phyloP scores from a whole-genome alignment of 148 eudicot genomes.

The Rhododendron ferrugineum region DNA sequence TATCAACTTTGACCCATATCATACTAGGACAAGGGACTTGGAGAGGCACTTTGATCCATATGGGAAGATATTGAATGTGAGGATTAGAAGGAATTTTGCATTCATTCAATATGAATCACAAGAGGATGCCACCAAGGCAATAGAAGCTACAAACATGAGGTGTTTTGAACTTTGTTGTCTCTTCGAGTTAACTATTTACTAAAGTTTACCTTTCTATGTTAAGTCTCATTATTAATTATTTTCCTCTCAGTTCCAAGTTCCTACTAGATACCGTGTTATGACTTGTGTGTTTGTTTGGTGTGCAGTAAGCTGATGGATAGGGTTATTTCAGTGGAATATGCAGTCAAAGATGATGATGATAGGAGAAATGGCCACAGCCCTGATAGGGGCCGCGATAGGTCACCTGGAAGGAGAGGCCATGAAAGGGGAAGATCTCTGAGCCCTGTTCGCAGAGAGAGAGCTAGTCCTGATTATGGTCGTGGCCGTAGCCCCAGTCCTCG shows the following conservation, averaged over 20 bases:
- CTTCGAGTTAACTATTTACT: background rate
- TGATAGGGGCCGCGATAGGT: slow-evolving; percentile 51
- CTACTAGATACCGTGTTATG: background rate
- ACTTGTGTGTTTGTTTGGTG: background rate
- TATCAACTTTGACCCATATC: slow-evolving; percentile 63
- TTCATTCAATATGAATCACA: slow-evolving; percentile 69
- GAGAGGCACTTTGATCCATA: slow-evolving; percentile 81
- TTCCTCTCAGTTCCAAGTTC: background rate
- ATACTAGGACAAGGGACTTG: slow-evolving; percentile 66
- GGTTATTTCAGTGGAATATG: slow-evolving; percentile 78
- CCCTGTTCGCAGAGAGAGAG: slow-evolving; percentile 48
- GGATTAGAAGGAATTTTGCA: slow-evolving; percentile 77
- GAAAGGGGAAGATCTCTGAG: slow-evolving; percentile 25
- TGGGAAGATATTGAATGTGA: slow-evolving; percentile 63
- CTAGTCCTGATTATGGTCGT: slow-evolving; percentile 51
- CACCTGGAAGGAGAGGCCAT: slow-evolving; percentile 53
- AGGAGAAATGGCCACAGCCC: slow-evolving; percentile 60
- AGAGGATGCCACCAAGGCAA: slow-evolving; percentile 77
- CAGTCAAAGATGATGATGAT: slow-evolving; percentile 65
- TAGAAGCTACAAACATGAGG: slow-evolving; percentile 83
- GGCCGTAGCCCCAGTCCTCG: slow-evolving; percentile 45
- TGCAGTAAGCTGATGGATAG: slow-evolving; percentile 81
- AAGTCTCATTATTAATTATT: no score
- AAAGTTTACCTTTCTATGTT: background rate
- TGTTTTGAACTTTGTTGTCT: slow-evolving; percentile 11